phyloP scores from a whole-genome alignment of 352 stramenopile genomes.

The Globisporangium mamillatum region DNA sequence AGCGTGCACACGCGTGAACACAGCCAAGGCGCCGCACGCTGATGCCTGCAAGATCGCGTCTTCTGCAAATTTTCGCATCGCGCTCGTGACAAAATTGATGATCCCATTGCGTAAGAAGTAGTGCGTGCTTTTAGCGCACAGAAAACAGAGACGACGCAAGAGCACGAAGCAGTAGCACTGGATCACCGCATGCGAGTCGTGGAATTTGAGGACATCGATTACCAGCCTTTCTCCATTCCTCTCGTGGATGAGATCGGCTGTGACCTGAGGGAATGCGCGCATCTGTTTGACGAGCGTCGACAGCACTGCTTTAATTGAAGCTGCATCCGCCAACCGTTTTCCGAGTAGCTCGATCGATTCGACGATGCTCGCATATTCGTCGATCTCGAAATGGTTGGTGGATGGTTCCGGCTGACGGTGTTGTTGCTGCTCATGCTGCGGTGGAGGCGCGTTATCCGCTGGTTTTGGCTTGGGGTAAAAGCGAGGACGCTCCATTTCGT shows the following conservation, averaged over 20 bases:
- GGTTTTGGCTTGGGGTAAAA: slow-evolving; percentile 9
- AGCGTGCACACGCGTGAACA: slow-evolving; percentile 59
- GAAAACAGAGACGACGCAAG: slow-evolving; percentile 65
- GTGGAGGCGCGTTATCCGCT: background rate
- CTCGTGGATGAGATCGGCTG: slow-evolving; percentile 54
- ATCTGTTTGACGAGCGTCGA: slow-evolving; percentile 79
- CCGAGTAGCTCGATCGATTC: slow-evolving; percentile 51
- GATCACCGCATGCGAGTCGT: slow-evolving; percentile 68
- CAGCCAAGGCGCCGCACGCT: slow-evolving; percentile 67
- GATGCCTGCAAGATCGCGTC: slow-evolving; percentile 80
- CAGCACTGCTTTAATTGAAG: slow-evolving; percentile 53
- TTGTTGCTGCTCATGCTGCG: slow-evolving; percentile 3
- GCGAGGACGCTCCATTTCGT: slow-evolving; percentile 16
- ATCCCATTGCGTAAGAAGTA: slow-evolving; percentile 54
- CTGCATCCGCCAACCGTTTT: slow-evolving; percentile 35
- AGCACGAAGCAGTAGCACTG: slow-evolving; percentile 82
- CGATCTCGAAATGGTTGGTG: slow-evolving; percentile 10
- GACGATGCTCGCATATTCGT: slow-evolving; percentile 40
- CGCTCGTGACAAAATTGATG: slow-evolving; percentile 43
- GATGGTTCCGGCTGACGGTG: background rate
- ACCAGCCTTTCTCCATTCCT: slow-evolving; percentile 45
- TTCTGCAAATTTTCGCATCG: slow-evolving; percentile 67
- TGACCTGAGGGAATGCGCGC: slow-evolving; percentile 64
- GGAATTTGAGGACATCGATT: slow-evolving; percentile 50
- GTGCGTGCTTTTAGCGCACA: slow-evolving; percentile 61